Conservation (phyloP, 345 rosid species). For the Eucalyptus pauciflora region DNA sequence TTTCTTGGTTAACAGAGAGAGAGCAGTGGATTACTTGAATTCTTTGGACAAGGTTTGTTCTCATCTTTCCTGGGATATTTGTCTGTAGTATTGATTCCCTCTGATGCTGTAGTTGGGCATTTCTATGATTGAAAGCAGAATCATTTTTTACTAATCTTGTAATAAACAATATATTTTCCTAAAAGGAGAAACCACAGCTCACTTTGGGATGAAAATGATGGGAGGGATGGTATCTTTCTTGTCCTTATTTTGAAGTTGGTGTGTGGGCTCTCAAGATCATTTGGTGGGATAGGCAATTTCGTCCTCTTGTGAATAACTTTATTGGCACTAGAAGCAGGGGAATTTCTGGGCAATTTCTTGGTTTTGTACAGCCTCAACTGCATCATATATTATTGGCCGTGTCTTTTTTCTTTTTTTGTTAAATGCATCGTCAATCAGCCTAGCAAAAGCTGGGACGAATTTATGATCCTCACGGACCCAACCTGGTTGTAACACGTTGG, state of each 20-base stretch:
- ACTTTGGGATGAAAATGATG: conserved; percentile 2
- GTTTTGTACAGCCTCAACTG: not conserved
- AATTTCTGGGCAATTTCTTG: not conserved
- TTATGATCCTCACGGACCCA: not conserved
- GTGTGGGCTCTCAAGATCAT: not conserved
- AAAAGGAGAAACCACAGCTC: not conserved
- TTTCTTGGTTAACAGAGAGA: conserved; percentile 89
- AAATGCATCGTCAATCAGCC: not conserved
- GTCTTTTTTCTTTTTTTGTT: not conserved
- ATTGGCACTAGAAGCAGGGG: not conserved
- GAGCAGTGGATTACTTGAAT: conserved; percentile 98
- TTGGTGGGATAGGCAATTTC: conserved; percentile 10
- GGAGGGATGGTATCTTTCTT: conserved; percentile 1
- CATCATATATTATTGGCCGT: not conserved
- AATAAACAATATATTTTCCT: not conserved
- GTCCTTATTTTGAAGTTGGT: conserved; percentile 3
- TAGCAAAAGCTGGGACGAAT: not conserved
- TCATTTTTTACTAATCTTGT: not conserved
- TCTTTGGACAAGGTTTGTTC: conserved; percentile 68
- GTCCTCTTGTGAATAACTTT: not conserved
- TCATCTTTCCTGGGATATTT: not conserved
- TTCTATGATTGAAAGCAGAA: not conserved
- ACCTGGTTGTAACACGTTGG: not conserved
- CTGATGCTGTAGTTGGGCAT: not conserved
- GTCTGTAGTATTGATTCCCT: not conserved